phyloP scores from a whole-genome alignment of 2,329 filamentous ascomycete genomes.

The Cucurbitaria berberidis region DNA sequence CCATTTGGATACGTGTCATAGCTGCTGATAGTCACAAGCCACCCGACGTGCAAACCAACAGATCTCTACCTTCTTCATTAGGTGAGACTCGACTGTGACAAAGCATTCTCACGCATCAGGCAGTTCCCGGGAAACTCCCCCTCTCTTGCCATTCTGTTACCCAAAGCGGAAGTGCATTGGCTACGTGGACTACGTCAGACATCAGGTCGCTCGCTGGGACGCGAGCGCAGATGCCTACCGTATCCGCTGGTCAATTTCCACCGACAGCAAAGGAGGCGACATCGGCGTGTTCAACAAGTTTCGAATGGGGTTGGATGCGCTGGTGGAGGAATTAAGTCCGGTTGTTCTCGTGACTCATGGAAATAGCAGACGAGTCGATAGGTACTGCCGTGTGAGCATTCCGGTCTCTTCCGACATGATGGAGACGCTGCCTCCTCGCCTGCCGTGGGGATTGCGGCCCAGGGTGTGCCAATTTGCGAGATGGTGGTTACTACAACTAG shows the following conservation, averaged over 20 bases:
- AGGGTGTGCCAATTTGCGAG: conserved; percentile 5
- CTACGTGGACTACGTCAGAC: conserved; percentile 16
- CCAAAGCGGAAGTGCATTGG: conserved; percentile 22
- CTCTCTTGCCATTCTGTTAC: conserved; percentile 14
- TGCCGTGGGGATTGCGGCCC: conserved; percentile 18
- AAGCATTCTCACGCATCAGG: conserved; percentile 3
- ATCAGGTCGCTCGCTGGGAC: too few species aligned
- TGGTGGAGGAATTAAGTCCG: conserved; percentile 26
- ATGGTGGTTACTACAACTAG: background rate
- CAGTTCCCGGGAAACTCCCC: conserved; percentile 18
- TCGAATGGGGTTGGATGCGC: background rate
- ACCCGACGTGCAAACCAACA: background rate
- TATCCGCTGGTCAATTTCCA: background rate
- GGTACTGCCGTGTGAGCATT: conserved; percentile 17
- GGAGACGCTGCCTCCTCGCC: conserved; percentile 10
- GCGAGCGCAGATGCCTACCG: too few species aligned
- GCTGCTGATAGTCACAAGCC: background rate
- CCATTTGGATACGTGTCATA: too few species aligned
- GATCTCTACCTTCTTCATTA: conserved; percentile 13
- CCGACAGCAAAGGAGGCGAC: background rate
- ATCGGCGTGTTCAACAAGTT: background rate
- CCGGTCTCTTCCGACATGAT: conserved; percentile 40
- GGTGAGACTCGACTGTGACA: too few species aligned
- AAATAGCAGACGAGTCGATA: conserved; percentile 27
- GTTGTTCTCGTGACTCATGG: conserved; percentile 47